Conservation (phyloP, 495 filamentous ascomycete species). For the Penicillium malachiteum region DNA sequence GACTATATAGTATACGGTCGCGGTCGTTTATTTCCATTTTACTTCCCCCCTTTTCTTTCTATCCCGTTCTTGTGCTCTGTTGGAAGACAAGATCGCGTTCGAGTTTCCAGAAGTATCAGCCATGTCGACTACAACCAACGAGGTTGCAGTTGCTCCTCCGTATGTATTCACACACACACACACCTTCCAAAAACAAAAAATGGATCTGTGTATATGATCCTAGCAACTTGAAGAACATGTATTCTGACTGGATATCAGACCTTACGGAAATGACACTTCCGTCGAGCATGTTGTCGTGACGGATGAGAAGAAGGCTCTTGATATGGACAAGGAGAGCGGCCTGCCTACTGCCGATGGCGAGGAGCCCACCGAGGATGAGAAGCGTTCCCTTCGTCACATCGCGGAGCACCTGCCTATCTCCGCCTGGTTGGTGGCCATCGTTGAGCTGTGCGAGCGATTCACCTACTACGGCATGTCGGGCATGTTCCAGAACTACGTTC, state of each 20-base stretch:
- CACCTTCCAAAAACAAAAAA: neutral
- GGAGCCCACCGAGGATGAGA: slow-evolving; percentile 57
- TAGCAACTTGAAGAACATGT: neutral
- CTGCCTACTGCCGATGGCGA: slow-evolving; percentile 43
- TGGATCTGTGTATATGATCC: too few species aligned
- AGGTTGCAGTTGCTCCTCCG: slow-evolving; percentile 37
- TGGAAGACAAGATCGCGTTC: slow-evolving; percentile 9
- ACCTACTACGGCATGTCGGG: slow-evolving; percentile 63
- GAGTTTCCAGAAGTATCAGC: slow-evolving; percentile 4
- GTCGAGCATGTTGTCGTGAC: slow-evolving; percentile 23
- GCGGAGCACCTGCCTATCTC: slow-evolving; percentile 56
- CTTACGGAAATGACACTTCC: slow-evolving; percentile 13
- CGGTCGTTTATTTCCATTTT: slow-evolving; percentile 1
- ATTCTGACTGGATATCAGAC: neutral
- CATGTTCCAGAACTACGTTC: slow-evolving; percentile 59
- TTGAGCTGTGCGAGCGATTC: slow-evolving; percentile 68
- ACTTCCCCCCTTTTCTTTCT: slow-evolving; percentile 5
- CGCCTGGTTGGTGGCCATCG: slow-evolving; percentile 59
- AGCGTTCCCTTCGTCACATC: slow-evolving; percentile 48
- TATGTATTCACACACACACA: slow-evolving; percentile 27
- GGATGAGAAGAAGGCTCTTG: slow-evolving; percentile 28
- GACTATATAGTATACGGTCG: slow-evolving; percentile 25
- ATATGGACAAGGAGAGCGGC: slow-evolving; percentile 34
- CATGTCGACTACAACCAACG: slow-evolving; percentile 36
- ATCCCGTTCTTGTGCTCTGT: slow-evolving; percentile 4